Evolutionary conservation across 108 stramenopile species (phyloP).

Genomic region (Conticribra weissflogii): DNA sequence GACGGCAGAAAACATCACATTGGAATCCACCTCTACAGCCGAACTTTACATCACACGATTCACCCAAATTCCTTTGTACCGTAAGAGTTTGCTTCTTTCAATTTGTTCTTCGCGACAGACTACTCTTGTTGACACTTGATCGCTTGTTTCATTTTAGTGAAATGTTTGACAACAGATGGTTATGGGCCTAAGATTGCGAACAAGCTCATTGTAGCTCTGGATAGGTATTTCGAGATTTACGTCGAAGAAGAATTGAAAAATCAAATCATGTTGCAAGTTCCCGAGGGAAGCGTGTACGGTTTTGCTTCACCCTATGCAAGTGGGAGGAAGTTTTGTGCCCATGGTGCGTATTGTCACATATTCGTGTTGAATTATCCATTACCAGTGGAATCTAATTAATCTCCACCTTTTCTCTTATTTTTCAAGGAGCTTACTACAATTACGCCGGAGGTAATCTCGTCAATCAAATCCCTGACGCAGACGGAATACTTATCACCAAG

Average conservation of each 20-base stretch:
- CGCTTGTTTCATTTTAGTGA: too few species aligned
- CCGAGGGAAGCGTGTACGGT: slow-evolving; percentile 17
- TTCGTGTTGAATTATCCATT: too few species aligned
- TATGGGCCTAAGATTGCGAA: slow-evolving; percentile 25
- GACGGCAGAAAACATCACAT: slow-evolving; percentile 7
- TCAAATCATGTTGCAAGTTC: slow-evolving; percentile 7
- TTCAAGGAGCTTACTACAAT: too few species aligned
- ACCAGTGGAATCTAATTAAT: too few species aligned
- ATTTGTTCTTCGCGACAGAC: background rate
- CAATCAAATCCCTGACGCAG: slow-evolving; percentile 17
- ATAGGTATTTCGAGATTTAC: slow-evolving; percentile 30
- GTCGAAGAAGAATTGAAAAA: slow-evolving; percentile 9
- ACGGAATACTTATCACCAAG: slow-evolving; percentile 37
- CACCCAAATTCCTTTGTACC: slow-evolving; percentile 21
- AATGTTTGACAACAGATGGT: too few species aligned
- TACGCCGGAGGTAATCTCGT: slow-evolving; percentile 31
- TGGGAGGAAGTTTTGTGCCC: slow-evolving; percentile 25
- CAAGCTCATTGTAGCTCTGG: slow-evolving; percentile 36
- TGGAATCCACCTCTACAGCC: slow-evolving; percentile 19
- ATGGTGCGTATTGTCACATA: slow-evolving; percentile 30
- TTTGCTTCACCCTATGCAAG: slow-evolving; percentile 31
- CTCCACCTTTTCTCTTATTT: too few species aligned
- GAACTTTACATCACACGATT: slow-evolving; percentile 27
- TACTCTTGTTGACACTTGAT: background rate
- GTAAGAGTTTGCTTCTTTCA: slow-evolving; percentile 21